Percentiles rank a stretch among this genome's conserved stretches.
Conservation (phyloP, 2,329 filamentous ascomycete species). For the Phaeosphaeriaceae sp. region DNA sequence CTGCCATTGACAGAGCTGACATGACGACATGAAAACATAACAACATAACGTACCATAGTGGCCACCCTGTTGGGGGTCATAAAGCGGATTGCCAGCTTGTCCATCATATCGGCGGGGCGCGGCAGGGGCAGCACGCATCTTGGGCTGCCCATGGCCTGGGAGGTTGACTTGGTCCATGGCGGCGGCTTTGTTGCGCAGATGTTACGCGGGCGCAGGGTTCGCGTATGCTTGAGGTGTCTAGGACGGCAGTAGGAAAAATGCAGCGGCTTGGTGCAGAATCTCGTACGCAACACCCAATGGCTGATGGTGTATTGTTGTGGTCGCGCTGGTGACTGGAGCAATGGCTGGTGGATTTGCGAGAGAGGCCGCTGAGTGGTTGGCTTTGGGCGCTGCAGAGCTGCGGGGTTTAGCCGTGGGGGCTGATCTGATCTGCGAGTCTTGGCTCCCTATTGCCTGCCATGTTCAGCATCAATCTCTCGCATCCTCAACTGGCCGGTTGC, state of each 20-base stretch:
- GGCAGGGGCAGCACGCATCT: slow-evolving; percentile 45
- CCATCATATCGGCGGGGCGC: slow-evolving; percentile 57
- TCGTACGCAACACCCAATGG: slow-evolving; percentile 35
- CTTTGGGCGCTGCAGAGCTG: slow-evolving; percentile 26
- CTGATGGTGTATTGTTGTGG: slow-evolving; percentile 21
- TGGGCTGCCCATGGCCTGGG: slow-evolving; percentile 45
- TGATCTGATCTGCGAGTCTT: background rate
- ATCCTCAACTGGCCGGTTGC: slow-evolving; percentile 8
- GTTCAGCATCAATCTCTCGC: slow-evolving; percentile 11
- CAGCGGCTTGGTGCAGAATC: slow-evolving; percentile 28
- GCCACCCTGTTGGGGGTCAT: slow-evolving; percentile 55
- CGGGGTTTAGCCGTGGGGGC: slow-evolving; percentile 1
- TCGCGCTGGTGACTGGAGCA: slow-evolving; percentile 37
- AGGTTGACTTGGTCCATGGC: slow-evolving; percentile 48
- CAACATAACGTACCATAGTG: slow-evolving; percentile 54
- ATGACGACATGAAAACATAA: background rate
- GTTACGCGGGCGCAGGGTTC: slow-evolving; percentile 42
- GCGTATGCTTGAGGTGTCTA: slow-evolving; percentile 23
- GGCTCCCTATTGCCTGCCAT: background rate
- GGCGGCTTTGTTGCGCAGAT: slow-evolving; percentile 33
- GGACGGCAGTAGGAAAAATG: slow-evolving; percentile 6
- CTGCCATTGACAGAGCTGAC: too few relatives aligned
- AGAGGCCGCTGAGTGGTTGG: slow-evolving; percentile 42
- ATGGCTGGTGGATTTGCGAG: slow-evolving; percentile 42
- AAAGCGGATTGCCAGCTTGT: slow-evolving; percentile 56